Evolutionary conservation across 371 early-diverging fungal genomes (phyloP), one percentile per base, ranked within the genome.

Genomic region (Mortierella sp.): DNA sequence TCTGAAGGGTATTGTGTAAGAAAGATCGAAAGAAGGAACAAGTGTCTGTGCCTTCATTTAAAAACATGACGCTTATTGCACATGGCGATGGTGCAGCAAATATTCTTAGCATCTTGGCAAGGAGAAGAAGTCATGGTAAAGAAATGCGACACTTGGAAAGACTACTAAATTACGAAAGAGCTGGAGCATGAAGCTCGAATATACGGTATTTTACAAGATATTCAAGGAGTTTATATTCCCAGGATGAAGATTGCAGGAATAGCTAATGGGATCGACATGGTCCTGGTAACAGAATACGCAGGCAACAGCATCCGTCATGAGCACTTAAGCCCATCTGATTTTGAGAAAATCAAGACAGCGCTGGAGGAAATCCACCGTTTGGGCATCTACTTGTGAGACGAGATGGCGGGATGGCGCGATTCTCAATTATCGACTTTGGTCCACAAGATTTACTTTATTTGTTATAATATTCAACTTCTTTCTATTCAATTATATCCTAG

Each of bases 221-320:
- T 77, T 29, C 72, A 68, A 55, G 78, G 78, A 22, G 35, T 22
- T 13, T 72, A n/a, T 19, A 77, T 72, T 22, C 72, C 72, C 15
- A 61, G 15, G 57, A 23, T 77, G 40, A 61, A 53, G 34, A 49
- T 64, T 0, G 60, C 58, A 15, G 71, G 68, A 47, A 51, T 68
- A 31, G 49, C 61, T 53, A 60, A 63, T 54, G 59, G 37, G 9
- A 42, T 72, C 42, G 61, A 68, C 63, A 71, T 57, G 72, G 42
- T 61, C 19, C 32, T 65, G 56, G 63, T 59, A 17, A 70, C 63
- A n/a, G 63, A 64, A 10, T 51, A 22, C 55, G 64, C 40, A 9
- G 72, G 68, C 22, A 53, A 45, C 47, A 56, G 19, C 58, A 32
- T 70, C 64, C 22, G 61, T 31, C 17, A 64, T 5, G 56, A 40